Evolutionary conservation across 2,329 filamentous ascomycete species (phyloP).

Genomic region (Hypoxylon sp.): DNA sequence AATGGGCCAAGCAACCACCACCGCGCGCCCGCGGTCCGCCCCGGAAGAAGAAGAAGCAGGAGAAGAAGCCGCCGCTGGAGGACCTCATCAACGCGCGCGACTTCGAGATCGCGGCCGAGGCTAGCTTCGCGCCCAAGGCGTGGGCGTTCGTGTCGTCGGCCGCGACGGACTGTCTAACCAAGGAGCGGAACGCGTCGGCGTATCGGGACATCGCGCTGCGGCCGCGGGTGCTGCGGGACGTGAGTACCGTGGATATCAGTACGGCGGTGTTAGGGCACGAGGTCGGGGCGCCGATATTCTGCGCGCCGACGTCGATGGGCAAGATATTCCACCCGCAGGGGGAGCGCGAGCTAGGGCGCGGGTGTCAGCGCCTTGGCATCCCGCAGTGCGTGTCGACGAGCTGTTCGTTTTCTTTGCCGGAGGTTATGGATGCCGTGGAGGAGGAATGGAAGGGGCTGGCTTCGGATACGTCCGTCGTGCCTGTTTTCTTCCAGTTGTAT

Average conservation of each 20-base stretch:
- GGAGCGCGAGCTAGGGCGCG: slow-evolving; percentile 69
- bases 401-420: slow-evolving; percentile 67
- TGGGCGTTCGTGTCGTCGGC: slow-evolving; percentile 78
- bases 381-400: slow-evolving; percentile 72
- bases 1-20: slow-evolving; percentile 59
- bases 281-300: slow-evolving; percentile 69
- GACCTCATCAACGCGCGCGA: slow-evolving; percentile 69
- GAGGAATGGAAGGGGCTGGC: slow-evolving; percentile 35
- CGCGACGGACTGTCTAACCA: slow-evolving; percentile 70
- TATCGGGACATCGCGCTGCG: slow-evolving; percentile 70
- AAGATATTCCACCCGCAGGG: slow-evolving; percentile 72
- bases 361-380: slow-evolving; percentile 62
- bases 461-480: slow-evolving; percentile 6
- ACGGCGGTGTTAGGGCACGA: slow-evolving; percentile 67
- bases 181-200: slow-evolving; percentile 64
- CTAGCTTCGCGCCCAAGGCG: slow-evolving; percentile 69
- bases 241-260: slow-evolving; percentile 61
- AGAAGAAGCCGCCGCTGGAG: slow-evolving; percentile 61
- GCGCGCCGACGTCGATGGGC: slow-evolving; percentile 73
- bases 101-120: slow-evolving; percentile 68
- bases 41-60: slow-evolving; percentile 1
- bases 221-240: slow-evolving; percentile 53
- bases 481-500: slow-evolving; percentile 69
- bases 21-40: slow-evolving; percentile 44
- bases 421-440: slow-evolving; percentile 59